phyloP scores from a whole-genome alignment of 2,329 filamentous ascomycete genomes.

The Tricladium varicosporioides region DNA sequence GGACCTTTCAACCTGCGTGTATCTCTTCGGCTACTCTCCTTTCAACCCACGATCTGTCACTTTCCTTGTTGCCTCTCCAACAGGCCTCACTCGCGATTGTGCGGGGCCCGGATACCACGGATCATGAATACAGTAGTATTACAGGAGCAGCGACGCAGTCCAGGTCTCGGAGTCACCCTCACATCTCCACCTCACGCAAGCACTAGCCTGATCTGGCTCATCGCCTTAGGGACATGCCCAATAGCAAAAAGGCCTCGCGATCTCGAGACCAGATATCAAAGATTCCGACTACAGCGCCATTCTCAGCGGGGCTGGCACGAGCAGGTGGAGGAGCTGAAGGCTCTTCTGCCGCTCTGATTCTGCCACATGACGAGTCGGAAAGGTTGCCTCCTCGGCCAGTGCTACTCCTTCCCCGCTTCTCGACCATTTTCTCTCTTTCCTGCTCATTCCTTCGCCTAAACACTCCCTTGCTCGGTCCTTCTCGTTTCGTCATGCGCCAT shows the following conservation, averaged over 20 bases:
- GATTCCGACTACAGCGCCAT: neutral
- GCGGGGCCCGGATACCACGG: conserved; percentile 2
- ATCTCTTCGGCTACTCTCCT: neutral
- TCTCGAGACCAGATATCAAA: neutral
- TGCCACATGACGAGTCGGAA: neutral
- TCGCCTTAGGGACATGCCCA: neutral
- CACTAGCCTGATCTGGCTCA: neutral
- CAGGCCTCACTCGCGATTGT: conserved; percentile 1
- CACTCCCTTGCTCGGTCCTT: no score
- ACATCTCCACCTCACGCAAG: neutral
- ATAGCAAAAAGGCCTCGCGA: conserved; percentile 1
- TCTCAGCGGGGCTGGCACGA: no score
- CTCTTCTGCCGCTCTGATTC: conserved; percentile 7
- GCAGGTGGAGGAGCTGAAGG: conserved; percentile 8
- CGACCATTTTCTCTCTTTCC: no score
- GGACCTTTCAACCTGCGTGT: conserved; percentile 1
- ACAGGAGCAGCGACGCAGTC: neutral
- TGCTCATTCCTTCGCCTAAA: no score
- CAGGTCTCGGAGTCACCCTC: conserved; percentile 3
- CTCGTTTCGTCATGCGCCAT: no score
- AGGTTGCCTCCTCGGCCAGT: conserved; percentile 1
- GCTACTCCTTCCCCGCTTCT: conserved; percentile 2
- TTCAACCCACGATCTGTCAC: conserved; percentile 4
- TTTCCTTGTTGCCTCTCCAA: conserved; percentile 4
- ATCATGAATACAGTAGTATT: conserved; percentile 3